phyloP scores from a whole-genome alignment of 768 basidiomycete genomes.

The Lactifluus pinguis region DNA sequence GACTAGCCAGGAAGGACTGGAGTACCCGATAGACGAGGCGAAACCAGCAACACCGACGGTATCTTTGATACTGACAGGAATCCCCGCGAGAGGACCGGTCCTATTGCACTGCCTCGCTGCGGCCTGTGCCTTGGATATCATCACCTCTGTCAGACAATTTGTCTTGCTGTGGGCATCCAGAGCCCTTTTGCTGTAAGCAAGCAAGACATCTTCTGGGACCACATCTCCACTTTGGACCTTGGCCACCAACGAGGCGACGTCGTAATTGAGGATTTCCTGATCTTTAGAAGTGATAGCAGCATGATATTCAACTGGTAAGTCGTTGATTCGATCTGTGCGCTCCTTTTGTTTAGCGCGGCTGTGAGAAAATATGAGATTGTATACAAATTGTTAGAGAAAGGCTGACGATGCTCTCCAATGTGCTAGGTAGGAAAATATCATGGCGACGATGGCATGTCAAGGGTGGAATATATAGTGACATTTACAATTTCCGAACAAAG shows the following conservation, averaged over 20 bases:
- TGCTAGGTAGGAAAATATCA: constrained; percentile 3
- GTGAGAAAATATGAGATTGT: neutral
- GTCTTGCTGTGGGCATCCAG: constrained; percentile 46
- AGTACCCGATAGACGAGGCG: constrained; percentile 53
- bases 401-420: constrained; percentile 13
- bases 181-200: constrained; percentile 46
- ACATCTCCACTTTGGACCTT: constrained; percentile 27
- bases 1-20: constrained; percentile 33
- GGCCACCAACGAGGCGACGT: constrained; percentile 27
- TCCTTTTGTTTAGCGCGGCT: constrained; percentile 30
- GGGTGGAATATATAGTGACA: too few species aligned
- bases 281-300: constrained; percentile 27
- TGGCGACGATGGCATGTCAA: neutral
- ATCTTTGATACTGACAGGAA: constrained; percentile 66
- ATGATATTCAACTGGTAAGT: constrained; percentile 27
- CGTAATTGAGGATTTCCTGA: constrained; percentile 25
- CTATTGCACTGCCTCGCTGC: constrained; percentile 29
- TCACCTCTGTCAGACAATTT: constrained; percentile 62
- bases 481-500: too few species aligned
- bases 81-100: constrained; percentile 46
- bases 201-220: constrained; percentile 33
- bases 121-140: constrained; percentile 42
- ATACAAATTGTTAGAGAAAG: neutral
- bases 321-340: constrained; percentile 26
- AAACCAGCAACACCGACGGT: constrained; percentile 45